phyloP scores from a whole-genome alignment of 148 eudicot genomes.

The Arctostaphylos glauca region DNA sequence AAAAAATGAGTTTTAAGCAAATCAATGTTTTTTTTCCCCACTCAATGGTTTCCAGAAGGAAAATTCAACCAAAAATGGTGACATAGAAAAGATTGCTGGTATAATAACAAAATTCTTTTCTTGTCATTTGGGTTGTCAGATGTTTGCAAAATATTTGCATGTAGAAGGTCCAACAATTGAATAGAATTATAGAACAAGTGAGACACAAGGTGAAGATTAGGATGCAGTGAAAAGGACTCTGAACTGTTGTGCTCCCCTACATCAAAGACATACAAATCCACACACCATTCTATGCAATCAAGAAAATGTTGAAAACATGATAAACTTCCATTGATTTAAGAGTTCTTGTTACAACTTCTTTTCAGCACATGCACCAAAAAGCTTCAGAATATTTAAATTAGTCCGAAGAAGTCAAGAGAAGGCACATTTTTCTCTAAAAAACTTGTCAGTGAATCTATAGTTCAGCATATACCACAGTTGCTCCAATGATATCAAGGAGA shows the following conservation, averaged over 20 bases:
- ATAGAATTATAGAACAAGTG: background rate
- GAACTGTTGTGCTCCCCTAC: background rate
- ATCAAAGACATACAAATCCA: background rate
- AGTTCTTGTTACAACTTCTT: background rate
- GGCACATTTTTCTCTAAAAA: background rate
- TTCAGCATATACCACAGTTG: too few species aligned
- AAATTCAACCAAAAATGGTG: background rate
- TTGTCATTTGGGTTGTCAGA: background rate
- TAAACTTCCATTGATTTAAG: background rate
- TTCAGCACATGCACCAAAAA: background rate
- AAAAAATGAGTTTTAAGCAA: background rate
- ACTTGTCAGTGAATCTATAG: background rate
- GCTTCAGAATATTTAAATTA: background rate
- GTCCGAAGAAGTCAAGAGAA: background rate
- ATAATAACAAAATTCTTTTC: background rate
- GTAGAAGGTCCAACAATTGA: background rate
- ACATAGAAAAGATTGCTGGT: background rate
- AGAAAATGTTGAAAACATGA: background rate
- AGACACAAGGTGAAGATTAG: background rate
- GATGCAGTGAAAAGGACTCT: background rate
- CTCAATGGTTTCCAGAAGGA: background rate
- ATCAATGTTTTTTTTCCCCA: background rate
- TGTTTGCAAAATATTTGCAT: background rate
- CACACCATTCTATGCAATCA: background rate
- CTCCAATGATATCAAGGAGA: too few species aligned